Evolutionary conservation across 2,329 filamentous ascomycete species (phyloP), one percentile per base, ranked within the genome.

Genomic region (Fusarium succisae): DNA sequence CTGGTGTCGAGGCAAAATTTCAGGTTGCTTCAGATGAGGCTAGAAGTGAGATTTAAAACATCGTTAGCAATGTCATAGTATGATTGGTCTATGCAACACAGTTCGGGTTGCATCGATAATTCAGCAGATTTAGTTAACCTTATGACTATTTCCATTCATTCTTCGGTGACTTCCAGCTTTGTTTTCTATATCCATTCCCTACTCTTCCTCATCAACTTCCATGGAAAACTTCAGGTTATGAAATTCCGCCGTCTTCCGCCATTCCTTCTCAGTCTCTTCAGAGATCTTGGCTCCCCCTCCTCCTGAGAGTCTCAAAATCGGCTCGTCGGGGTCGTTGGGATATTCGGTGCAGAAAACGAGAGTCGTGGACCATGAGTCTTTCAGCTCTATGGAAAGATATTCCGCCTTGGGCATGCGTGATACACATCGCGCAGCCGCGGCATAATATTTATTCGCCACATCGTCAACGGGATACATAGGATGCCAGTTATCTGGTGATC

Each of bases 1-100:
- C 44, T 18, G 79, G 79, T 9, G 75, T 80, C 9, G 77, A 79
- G 45, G 43, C 43, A 10, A 51, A 61, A 20, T 64, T 60, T n/a
- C 43, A 47, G 15, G 56, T 61, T 35, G 51, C 62, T 30, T 47
- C 63, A 6, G 35, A 37, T 1, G 66, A 68, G 24, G 28, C 28
- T 8, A 48, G 43, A 5, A n/a, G 14, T 20, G 53, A 41, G 14
- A 39, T 39, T 12, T 58, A 24, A 58, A n/a, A 1, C 2, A n/a
- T 22, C 2, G 22, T 17, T 22, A 7, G 8, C 6, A 17, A 41
- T 18, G 5, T 6, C 3, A 22, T n/a, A 28, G 20, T 20, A 24
- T 28, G 18, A 26, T 18, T 17, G 17, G 15, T 35, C 6, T 11
- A 26, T 0, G n/a, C n/a, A 14, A 6, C 4, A 13, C 8, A 2